Evolutionary conservation across 140 eudicot genomes (phyloP).

Genomic region (Bidens hawaiensis): DNA sequence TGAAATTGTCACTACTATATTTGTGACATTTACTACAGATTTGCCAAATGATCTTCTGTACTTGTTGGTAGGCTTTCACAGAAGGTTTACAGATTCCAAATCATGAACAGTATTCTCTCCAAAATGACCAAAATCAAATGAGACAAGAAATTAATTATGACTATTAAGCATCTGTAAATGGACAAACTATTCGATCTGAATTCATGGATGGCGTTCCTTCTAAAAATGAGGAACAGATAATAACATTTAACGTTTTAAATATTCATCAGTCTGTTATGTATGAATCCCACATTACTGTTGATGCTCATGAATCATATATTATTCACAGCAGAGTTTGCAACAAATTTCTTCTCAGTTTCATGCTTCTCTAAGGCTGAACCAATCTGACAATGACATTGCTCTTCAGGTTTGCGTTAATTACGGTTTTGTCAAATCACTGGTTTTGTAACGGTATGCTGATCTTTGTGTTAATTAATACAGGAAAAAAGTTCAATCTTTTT

Average conservation of each 20-base stretch:
- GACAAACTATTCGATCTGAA: conserved; percentile 39
- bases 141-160: conserved; percentile 45
- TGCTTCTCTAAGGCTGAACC: conserved; percentile 49
- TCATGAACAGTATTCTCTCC: conserved; percentile 46
- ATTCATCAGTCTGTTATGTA: background rate
- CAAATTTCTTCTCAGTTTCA: conserved; percentile 86
- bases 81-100: conserved; percentile 49
- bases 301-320: conserved; percentile 32
- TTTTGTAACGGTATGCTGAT: conserved; percentile 8
- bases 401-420: conserved; percentile 44
- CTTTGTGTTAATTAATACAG: conserved; percentile 36
- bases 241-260: background rate
- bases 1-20: background rate
- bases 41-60: conserved; percentile 7
- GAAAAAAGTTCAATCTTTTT: conserved; percentile 34
- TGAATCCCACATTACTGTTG: conserved; percentile 8
- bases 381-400: conserved; percentile 36
- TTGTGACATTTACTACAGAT: background rate
- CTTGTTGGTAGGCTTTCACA: conserved; percentile 41
- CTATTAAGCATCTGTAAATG: conserved; percentile 65
- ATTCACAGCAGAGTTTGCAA: conserved; percentile 57
- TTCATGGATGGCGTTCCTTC: conserved; percentile 37
- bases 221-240: conserved; percentile 55
- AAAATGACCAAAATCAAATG: conserved; percentile 44
- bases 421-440: background rate